A percentile compares a stretch with the other conserved stretches of the same genome.
Conservation (phyloP, 2,329 filamentous ascomycete species). For the Cylindrodendrum hubeiense region DNA sequence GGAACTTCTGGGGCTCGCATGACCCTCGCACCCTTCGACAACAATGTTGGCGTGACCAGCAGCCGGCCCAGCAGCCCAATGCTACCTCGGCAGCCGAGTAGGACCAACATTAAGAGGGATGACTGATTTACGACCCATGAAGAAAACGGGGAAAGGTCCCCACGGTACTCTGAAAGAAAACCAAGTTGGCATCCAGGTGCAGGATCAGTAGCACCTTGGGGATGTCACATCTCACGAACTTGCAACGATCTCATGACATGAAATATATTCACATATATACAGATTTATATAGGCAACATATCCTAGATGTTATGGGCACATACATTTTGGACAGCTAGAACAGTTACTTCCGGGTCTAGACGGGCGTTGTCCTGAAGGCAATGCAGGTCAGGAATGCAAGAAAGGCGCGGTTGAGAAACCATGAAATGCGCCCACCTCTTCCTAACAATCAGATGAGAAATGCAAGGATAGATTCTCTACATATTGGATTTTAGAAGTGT, state of each 20-base stretch:
- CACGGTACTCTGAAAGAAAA: not conserved
- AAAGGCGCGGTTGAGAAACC: constrained; percentile 18
- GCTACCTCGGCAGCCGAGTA: constrained; percentile 54
- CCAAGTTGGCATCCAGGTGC: constrained; percentile 4
- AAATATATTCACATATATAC: constrained; percentile 24
- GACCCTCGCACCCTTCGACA: constrained; percentile 57
- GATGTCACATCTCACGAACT: constrained; percentile 31
- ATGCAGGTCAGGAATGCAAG: constrained; percentile 19
- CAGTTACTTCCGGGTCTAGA: constrained; percentile 23
- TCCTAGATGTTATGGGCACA: constrained; percentile 35
- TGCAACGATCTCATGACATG: constrained; percentile 31
- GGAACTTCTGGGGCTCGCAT: constrained; percentile 49
- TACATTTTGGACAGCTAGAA: constrained; percentile 37
- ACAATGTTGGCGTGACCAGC: constrained; percentile 56
- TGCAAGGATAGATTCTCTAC: constrained; percentile 13
- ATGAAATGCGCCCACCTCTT: constrained; percentile 9
- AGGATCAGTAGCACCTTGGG: constrained; percentile 12
- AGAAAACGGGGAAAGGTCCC: not conserved
- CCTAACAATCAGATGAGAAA: not conserved
- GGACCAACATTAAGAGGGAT: constrained; percentile 53
- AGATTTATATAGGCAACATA: constrained; percentile 31
- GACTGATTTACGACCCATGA: constrained; percentile 43
- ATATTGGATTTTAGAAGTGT: constrained; percentile 25
- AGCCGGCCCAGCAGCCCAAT: constrained; percentile 63
- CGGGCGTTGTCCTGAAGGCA: constrained; percentile 7